A percentile compares a stretch with the other conserved stretches of the same genome.
phyloP scores from a whole-genome alignment of 306 rosid genomes.

The Fagus crenata region DNA sequence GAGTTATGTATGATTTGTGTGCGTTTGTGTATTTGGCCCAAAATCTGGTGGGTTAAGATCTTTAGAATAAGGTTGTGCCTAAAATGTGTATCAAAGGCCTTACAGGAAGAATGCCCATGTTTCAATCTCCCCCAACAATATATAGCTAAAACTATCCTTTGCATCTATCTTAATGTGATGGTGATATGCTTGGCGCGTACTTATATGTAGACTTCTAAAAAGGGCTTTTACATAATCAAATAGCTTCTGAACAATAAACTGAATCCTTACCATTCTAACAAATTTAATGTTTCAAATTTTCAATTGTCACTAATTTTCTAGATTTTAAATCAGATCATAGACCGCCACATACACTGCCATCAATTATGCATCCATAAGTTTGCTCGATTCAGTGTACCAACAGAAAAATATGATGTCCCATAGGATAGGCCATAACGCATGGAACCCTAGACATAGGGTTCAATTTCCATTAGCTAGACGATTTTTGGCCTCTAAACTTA shows the following conservation, averaged over 20 bases:
- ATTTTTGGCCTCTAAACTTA: too few relatives aligned
- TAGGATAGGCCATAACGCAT: too few relatives aligned
- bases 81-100: background rate
- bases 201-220: background rate
- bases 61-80: background rate
- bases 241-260: background rate
- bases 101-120: too few relatives aligned
- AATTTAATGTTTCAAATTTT: background rate
- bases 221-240: background rate
- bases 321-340: too few relatives aligned
- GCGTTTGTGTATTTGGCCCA: too few relatives aligned
- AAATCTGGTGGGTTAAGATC: too few relatives aligned
- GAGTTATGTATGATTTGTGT: background rate
- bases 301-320: background rate
- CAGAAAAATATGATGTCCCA: too few relatives aligned
- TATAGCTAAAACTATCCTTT: slow-evolving; percentile 4
- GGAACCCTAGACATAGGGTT: too few relatives aligned
- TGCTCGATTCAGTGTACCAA: too few relatives aligned
- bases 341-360: too few relatives aligned
- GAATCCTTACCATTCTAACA: background rate
- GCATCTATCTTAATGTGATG: background rate
- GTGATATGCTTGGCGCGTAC: background rate
- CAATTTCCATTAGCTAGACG: too few relatives aligned
- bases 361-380: too few relatives aligned
- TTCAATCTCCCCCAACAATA: background rate